Evolutionary conservation across 768 basidiomycete genomes (phyloP).

Genomic region (Termitomyces sp.): DNA sequence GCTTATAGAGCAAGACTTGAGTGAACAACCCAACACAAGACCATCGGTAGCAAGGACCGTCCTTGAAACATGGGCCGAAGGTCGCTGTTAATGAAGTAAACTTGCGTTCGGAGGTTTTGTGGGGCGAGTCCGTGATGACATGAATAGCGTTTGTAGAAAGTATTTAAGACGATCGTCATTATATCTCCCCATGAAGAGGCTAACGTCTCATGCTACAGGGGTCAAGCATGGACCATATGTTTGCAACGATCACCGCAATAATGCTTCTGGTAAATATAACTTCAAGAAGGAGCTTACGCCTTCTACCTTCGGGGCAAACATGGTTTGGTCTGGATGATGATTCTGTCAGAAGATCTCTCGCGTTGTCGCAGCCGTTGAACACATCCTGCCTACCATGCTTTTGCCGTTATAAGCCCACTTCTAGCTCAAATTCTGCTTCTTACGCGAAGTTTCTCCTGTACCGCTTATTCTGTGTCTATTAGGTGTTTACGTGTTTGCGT

Average conservation of each 20-base stretch:
- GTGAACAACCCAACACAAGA: constrained; percentile 2
- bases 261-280: too few relatives aligned
- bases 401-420: constrained; percentile 52
- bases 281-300: too few relatives aligned
- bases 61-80: too few relatives aligned
- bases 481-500: constrained; percentile 22
- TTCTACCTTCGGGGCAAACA: too few relatives aligned
- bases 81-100: too few relatives aligned
- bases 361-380: constrained; percentile 45
- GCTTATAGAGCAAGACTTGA: not conserved
- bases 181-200: too few relatives aligned
- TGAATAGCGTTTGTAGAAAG: constrained; percentile 55
- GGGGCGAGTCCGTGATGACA: constrained; percentile 47
- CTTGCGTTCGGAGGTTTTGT: too few relatives aligned
- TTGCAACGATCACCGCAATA: constrained; percentile 28
- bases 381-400: constrained; percentile 58
- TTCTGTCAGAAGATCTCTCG: not conserved
- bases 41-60: constrained; percentile 31
- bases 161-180: too few relatives aligned
- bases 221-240: too few relatives aligned
- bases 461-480: constrained; percentile 62
- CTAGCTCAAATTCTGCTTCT: not conserved
- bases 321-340: too few relatives aligned
- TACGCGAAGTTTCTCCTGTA: constrained; percentile 16
- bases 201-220: too few relatives aligned